Evolutionary conservation across 2,329 filamentous ascomycete genomes (phyloP).

Genomic region (Thielaviopsis punctulata): DNA sequence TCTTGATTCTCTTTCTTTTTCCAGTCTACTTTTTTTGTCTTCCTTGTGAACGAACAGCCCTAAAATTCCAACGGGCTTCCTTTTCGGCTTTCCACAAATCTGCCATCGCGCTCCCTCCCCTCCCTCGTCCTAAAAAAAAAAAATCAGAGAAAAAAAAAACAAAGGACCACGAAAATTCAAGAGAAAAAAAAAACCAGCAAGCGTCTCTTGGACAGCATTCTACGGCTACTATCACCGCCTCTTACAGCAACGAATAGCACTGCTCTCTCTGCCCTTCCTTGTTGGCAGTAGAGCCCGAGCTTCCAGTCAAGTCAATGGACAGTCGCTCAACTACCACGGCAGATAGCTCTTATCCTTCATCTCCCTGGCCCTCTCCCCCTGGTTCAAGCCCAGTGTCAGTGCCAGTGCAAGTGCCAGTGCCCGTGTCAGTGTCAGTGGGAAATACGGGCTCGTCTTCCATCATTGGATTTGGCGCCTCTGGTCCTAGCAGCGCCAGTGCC

Average conservation of each 20-base stretch:
- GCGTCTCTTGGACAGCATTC: no score
- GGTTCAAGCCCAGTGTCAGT: conserved; percentile 7
- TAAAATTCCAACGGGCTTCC: background rate
- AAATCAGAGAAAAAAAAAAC: background rate
- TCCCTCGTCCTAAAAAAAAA: background rate
- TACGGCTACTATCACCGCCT: background rate
- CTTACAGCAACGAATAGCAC: background rate
- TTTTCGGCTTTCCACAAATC: background rate
- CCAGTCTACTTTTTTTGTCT: background rate
- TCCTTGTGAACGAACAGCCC: background rate
- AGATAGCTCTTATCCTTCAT: conserved; percentile 28
- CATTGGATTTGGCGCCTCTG: conserved; percentile 6
- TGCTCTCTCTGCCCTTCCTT: conserved; percentile 10
- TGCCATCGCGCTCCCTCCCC: background rate
- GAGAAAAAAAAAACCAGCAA: background rate
- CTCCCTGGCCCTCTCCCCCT: conserved; percentile 23
- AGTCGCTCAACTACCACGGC: conserved; percentile 32
- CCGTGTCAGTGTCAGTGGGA: no score
- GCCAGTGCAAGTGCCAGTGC: no score
- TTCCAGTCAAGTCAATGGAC: conserved; percentile 29
- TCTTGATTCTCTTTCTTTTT: background rate
- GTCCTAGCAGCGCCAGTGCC: background rate
- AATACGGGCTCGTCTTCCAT: conserved; percentile 1
- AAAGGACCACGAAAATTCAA: background rate
- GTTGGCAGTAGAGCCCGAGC: conserved; percentile 16